Evolutionary conservation across 495 filamentous ascomycete species (phyloP), one percentile per base, ranked within the genome.

Genomic region (Mycothermus thermophilus): DNA sequence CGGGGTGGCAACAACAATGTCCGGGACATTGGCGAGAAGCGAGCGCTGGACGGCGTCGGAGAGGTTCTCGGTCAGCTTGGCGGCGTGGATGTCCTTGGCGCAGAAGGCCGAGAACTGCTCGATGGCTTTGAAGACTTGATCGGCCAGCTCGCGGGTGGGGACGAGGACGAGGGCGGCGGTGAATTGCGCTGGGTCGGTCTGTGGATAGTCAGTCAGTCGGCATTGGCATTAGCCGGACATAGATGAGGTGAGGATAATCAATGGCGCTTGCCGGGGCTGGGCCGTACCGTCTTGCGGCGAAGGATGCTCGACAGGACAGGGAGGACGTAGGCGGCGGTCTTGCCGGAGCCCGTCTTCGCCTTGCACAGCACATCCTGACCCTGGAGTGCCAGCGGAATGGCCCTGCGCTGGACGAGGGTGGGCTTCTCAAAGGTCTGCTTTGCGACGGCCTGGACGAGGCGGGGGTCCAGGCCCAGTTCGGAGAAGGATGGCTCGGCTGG

Each of bases 311-410:
- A 79, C 25, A 96, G 58, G 25, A 94, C 69, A 1, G 90, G 90
- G 17, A 96, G 69, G n/a, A 94, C 65, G 58, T 97, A 97, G 33
- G 90, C 90, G n/a, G 83, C 81, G 4, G 90, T 97, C 62, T 97
- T 97, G 30, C 90, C 88, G 13, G 85, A 90, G 18, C 87, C 87
- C 13, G 87, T 95, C 58, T 85, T 90, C 27, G 88, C 80, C 44
- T 83, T 82, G 33, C 84, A 83, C 28, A 96, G 59, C 37, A 97
- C 78, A 68, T 95, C 87, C 49, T 80, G 80, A 12, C 90, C 90
- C 38, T 84, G 76, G n/a, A 95, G 63, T 18, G 83, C 83, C 28
- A 95, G 59, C 5, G 90, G 92, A 46, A 97, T 93, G 4, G 80
- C 83, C 55, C 79, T 79, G 10, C 74, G 66, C 57, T 97, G 90